Evolutionary conservation across 1,284 basidiomycete genomes (phyloP).

Genomic region (Trametes polyzona): DNA sequence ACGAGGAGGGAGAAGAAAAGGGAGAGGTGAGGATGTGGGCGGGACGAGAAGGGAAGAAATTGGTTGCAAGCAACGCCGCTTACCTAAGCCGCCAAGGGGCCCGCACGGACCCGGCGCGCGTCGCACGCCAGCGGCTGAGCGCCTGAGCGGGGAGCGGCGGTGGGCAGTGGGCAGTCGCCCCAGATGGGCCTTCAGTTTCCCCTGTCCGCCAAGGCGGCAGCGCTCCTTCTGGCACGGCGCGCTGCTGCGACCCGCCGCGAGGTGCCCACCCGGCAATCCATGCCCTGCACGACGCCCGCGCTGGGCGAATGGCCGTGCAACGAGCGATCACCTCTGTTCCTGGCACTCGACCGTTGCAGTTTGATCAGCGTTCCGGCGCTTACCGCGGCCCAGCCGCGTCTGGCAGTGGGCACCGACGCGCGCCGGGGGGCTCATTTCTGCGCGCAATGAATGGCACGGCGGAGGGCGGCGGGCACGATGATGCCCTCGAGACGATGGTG

Average conservation of each 20-base stretch:
- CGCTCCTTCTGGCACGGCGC: background rate
- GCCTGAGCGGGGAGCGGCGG: background rate
- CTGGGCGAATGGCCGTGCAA: background rate
- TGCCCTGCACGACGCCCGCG: background rate
- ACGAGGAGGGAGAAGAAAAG: constrained; percentile 20
- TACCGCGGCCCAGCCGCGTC: too few relatives aligned
- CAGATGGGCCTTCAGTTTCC: background rate
- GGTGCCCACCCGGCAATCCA: constrained; percentile 2
- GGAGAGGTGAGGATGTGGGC: constrained; percentile 15
- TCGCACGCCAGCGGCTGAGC: background rate
- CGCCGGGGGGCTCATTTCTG: too few relatives aligned
- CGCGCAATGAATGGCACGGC: too few relatives aligned
- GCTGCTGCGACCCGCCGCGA: too few relatives aligned
- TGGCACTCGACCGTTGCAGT: background rate
- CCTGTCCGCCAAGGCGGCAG: constrained; percentile 7
- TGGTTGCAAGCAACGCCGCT: constrained; percentile 20
- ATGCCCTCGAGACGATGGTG: too few relatives aligned
- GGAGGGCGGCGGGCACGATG: too few relatives aligned
- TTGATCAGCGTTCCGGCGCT: background rate
- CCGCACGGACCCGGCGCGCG: constrained; percentile 24
- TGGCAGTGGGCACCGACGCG: too few relatives aligned
- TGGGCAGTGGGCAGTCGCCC: background rate
- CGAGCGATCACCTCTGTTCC: background rate
- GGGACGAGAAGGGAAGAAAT: constrained; percentile 22
- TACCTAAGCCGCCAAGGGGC: constrained; percentile 30